A percentile compares a stretch with the other conserved stretches of the same genome.
These are phyloP conservation scores for Eucalyptus guilfoylei DNA, from an alignment of 345 rosid species.

Conservation along the genomic window DNA sequence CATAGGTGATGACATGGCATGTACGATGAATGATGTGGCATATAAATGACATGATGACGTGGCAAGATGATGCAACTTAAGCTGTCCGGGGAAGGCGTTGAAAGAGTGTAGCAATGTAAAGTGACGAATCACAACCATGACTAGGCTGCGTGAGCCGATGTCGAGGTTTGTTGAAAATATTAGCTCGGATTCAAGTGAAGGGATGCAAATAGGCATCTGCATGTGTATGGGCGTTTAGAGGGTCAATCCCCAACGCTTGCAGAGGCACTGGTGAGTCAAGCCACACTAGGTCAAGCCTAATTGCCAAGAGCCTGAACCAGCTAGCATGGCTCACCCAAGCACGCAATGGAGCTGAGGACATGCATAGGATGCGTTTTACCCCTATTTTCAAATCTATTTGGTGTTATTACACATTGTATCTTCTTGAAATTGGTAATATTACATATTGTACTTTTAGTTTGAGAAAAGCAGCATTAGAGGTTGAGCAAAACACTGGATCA, in stretches of 20 bases:
- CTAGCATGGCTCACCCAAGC: neutral
- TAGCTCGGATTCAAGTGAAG: neutral
- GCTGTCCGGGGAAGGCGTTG: fast-evolving
- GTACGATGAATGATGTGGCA: no score
- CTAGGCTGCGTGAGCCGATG: neutral
- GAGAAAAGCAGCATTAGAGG: no score
- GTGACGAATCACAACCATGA: neutral
- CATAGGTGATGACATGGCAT: no score
- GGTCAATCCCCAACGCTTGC: neutral
- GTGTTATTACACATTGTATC: neutral
- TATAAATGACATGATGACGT: no score
- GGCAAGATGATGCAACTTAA: neutral
- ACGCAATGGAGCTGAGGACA: no score
- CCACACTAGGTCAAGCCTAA: neutral
- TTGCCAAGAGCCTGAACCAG: no score
- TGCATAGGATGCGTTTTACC: neutral
- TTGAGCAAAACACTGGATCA: no score
- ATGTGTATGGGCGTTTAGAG: neutral
- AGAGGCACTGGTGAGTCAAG: neutral
- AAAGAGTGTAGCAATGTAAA: neutral
- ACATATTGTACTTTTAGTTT: no score
- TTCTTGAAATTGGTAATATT: neutral
- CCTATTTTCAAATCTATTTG: neutral
- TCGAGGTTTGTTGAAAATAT: neutral
- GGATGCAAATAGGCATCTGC: neutral